A percentile compares a stretch with the other conserved stretches of the same genome.
Conservation (phyloP, 768 basidiomycete species). For the Trametes sanguinea region DNA sequence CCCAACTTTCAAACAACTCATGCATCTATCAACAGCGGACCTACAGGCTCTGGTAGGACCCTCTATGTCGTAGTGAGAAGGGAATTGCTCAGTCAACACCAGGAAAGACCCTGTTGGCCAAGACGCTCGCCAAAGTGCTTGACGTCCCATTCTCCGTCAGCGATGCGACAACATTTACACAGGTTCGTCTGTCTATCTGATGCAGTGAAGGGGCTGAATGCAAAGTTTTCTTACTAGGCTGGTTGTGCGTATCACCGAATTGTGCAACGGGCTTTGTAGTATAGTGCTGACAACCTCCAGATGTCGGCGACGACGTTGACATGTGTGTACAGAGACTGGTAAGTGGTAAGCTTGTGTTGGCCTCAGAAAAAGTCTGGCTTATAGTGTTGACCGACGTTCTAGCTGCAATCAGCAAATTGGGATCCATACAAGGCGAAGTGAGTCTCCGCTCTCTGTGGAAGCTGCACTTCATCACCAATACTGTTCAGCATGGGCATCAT, state of each 20-base stretch:
- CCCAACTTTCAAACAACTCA: background rate
- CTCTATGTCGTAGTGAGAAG: background rate
- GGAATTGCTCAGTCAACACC: constrained; percentile 11
- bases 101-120: constrained; percentile 91
- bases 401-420: constrained; percentile 91
- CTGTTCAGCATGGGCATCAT: constrained; percentile 82
- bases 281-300: constrained; percentile 38
- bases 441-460: background rate
- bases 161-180: constrained; percentile 94
- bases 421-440: constrained; percentile 86
- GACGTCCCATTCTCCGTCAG: constrained; percentile 94
- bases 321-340: constrained; percentile 86
- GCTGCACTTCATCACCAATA: constrained; percentile 5
- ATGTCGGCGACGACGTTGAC: constrained; percentile 97
- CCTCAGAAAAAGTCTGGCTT: no score
- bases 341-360: constrained; percentile 22
- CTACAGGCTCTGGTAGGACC: constrained; percentile 76
- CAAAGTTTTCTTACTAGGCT: constrained; percentile 46
- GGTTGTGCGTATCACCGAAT: constrained; percentile 56
- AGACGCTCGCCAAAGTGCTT: constrained; percentile 85
- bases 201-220: no score
- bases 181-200: constrained; percentile 45
- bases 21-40: constrained; percentile 53
- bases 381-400: background rate
- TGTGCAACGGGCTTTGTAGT: background rate